phyloP scores from a whole-genome alignment of 129 eudicot genomes.

The Tanacetum coccineum region DNA sequence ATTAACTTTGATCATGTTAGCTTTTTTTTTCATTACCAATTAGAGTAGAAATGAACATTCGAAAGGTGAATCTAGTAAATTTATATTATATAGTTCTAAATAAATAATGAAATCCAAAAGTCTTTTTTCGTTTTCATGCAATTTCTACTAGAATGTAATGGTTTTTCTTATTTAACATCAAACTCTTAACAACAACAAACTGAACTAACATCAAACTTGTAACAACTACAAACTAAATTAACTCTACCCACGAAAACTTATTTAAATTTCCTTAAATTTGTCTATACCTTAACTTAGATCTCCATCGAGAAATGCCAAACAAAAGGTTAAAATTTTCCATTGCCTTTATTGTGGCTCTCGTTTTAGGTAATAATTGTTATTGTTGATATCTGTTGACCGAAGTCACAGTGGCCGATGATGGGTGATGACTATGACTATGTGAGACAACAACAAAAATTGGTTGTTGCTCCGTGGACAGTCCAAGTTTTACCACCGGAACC shows the following conservation, averaged over 20 bases:
- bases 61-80: too few species aligned
- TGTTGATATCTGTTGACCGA: neutral
- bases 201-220: neutral
- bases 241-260: conserved; percentile 16
- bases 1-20: too few species aligned
- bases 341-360: conserved; percentile 14
- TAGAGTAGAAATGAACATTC: too few species aligned
- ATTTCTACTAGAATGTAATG: too few species aligned
- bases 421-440: conserved; percentile 6
- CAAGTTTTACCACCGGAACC: conserved; percentile 24
- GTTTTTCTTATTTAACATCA: neutral
- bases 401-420: neutral
- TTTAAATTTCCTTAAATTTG: conserved; percentile 4
- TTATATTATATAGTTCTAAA: too few species aligned
- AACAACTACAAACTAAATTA: conserved; percentile 12
- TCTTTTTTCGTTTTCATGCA: too few species aligned
- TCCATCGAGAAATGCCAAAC: conserved; percentile 20
- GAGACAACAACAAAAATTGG: neutral
- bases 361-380: conserved; percentile 8
- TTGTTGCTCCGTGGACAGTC: conserved; percentile 31
- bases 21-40: too few species aligned
- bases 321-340: conserved; percentile 9
- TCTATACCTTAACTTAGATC: neutral
- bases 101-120: too few species aligned
- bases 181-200: conserved; percentile 13